phyloP scores from a whole-genome alignment of 805 yeast species.

The Metschnikowia gelsemii region DNA sequence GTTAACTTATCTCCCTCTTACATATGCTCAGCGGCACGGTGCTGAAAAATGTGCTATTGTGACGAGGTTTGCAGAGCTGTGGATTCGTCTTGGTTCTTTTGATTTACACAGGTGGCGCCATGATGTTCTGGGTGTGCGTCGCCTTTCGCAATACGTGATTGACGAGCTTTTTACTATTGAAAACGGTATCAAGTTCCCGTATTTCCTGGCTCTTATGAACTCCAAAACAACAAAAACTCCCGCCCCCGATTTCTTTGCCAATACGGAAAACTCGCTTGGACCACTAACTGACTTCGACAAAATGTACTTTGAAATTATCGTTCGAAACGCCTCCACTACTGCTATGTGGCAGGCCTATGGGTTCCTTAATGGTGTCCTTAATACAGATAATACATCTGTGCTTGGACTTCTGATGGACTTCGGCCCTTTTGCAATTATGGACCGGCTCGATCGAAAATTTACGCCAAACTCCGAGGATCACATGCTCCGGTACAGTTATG shows the following conservation, averaged over 20 bases:
- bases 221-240: too few species aligned
- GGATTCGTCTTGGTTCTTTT: constrained; percentile 88
- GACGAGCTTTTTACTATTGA: constrained; percentile 52
- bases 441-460: constrained; percentile 72
- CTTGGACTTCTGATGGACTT: constrained; percentile 86
- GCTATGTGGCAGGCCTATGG: constrained; percentile 93
- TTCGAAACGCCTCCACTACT: constrained; percentile 71
- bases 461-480: constrained; percentile 92
- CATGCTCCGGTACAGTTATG: constrained; percentile 66
- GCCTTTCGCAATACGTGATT: constrained; percentile 71
- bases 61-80: constrained; percentile 75
- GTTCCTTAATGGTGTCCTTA: constrained; percentile 88
- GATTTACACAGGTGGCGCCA: constrained; percentile 76
- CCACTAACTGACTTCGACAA: constrained; percentile 61
- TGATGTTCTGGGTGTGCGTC: constrained; percentile 59
- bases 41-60: constrained; percentile 85
- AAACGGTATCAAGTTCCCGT: constrained; percentile 28
- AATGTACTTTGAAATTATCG: constrained; percentile 67
- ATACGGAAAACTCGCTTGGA: constrained; percentile 26
- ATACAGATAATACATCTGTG: constrained; percentile 92
- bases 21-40: constrained; percentile 68
- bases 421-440: constrained; percentile 94
- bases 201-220: constrained; percentile 26
- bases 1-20: constrained; percentile 67
- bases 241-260: constrained; percentile 23